Evolutionary conservation across 768 basidiomycete species (phyloP).

Genomic region (Xanthoconium purpureum): DNA sequence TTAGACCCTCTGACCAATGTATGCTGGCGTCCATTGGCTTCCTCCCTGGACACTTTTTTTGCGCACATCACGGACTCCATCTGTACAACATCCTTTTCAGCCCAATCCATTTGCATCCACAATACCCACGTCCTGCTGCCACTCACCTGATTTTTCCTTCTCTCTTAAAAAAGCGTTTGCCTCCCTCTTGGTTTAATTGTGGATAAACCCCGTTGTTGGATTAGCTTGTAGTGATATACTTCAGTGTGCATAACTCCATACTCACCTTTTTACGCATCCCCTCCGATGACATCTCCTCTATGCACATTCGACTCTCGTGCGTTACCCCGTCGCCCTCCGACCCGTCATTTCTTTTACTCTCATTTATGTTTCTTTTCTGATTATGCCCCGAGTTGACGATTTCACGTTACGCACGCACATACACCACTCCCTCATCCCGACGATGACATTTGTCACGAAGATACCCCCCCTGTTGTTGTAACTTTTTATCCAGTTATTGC

Average conservation of each 20-base stretch:
- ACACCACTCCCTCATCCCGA: conserved; percentile 15
- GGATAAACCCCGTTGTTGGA: conserved; percentile 36
- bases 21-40: conserved; percentile 37
- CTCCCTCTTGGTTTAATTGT: conserved; percentile 31
- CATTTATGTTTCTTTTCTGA: conserved; percentile 3
- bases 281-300: conserved; percentile 8
- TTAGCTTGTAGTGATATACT: conserved; percentile 34
- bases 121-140: conserved; percentile 32
- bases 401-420: conserved; percentile 23
- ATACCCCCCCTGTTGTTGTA: conserved; percentile 34
- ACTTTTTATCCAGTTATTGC: conserved; percentile 24
- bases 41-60: conserved; percentile 21
- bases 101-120: conserved; percentile 22
- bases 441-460: conserved; percentile 24
- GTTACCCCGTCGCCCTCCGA: conserved; percentile 12
- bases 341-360: not conserved
- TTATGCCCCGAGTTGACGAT: conserved; percentile 34
- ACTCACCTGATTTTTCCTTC: conserved; percentile 13
- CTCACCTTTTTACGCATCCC: conserved; percentile 24
- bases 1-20: conserved; percentile 31
- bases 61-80: conserved; percentile 26
- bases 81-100: conserved; percentile 30
- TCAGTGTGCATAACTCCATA: conserved; percentile 29
- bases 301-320: conserved; percentile 19
- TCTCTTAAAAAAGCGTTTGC: conserved; percentile 17